Evolutionary conservation across 768 basidiomycete genomes (phyloP), one percentile per base, ranked within the genome.

Genomic region (Rhodotorula babjevae): DNA sequence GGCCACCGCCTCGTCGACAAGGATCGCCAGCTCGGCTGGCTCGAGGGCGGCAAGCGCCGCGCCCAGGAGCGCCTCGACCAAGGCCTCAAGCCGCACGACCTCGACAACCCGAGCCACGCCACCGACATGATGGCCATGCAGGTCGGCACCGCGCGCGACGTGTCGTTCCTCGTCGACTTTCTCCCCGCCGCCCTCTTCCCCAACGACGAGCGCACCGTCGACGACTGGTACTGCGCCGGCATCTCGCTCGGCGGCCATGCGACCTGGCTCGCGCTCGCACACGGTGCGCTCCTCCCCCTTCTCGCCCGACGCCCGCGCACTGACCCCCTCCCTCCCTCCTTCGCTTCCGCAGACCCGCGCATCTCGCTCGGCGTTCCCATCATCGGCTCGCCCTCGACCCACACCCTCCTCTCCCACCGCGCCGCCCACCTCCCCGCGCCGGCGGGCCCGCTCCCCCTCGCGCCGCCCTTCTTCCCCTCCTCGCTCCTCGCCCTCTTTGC

Each of bases 211-310:
- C 84, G 86, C 40, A 79, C 77, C 23, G 84, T 94, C 50, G 84
- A 82, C 12, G 84, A 86, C 67, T 96, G 89, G 88, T 87, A 87
- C 19, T 83, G 89, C 7, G 85, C 86, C 0, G 93, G 93, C 0
- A 84, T 89, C 75, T 90, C 89, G 71, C 85, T 96, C 1, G 93
- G 92, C 1, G 92, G 92, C 0, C 92, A 96, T 79, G 85, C 90
- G 0, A 84, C 90, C 0, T 94, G 92, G 92, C 84, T 89, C 44
- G 82, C 84, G 3, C 84, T 91, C 12, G 77, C 78, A n/a, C 78
- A 84, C 58, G 86, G 85, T 85, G 49, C 78, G 85, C 9, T 9
- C 36, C 36, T 65, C 49, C 62, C 29, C 8, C 55, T 31, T 12
- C 47, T 33, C 33, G 27, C 40, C 27, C 23, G 7, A 44, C 15